Base-by-base conservation (phyloP, 176 grass and related monocot genomes). In the Hordeum marinum region DNA sequence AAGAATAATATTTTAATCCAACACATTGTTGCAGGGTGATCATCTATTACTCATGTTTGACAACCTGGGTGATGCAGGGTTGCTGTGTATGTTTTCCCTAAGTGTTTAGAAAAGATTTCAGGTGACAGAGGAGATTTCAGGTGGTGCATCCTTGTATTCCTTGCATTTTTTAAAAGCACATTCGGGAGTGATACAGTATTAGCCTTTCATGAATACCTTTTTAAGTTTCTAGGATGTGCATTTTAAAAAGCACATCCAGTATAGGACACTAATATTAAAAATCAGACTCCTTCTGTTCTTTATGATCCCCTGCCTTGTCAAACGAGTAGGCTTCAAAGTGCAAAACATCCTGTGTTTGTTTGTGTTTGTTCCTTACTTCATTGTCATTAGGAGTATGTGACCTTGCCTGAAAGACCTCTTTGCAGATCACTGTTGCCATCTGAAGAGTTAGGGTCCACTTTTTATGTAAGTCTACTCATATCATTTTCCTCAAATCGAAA, bases 401-500 rank as follows among this genome's bases (percentile, higher is more conserved):
- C 48, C 48, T 18, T 52, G 72, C 13, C 50, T 42, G 58, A 89
- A 87, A 81, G 57, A 68, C 73, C 79, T 87, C 67, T 87, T 75
- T 83, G 32, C 83, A 75, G 78, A 77, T 79, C 85, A 63, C 86
- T 88, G 9, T 86, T 63, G 54, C 72, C 78, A 48, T 83, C 63
- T 81, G 86, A 85, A 71, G 68, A 67, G 42, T 36, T 20, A 42
- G 39, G 50, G 11, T 59, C 29, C 68, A 12, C 13, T 50, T 85
- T 89, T 61, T 55, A 74, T 72, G 48, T 32, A 83, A 66, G 52
- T 88, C 73, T 87, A 80, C 50, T 58, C 2, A 6, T 68, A 78
- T 68, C 66, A 35, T 89, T 89, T 87, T 89, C 86, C 65, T 78
- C 89, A 48, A 79, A 84, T 72, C 77, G 48, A 52, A 52, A 36